phyloP scores from a whole-genome alignment of 345 rosid species.

The Pugionium dolabratum region DNA sequence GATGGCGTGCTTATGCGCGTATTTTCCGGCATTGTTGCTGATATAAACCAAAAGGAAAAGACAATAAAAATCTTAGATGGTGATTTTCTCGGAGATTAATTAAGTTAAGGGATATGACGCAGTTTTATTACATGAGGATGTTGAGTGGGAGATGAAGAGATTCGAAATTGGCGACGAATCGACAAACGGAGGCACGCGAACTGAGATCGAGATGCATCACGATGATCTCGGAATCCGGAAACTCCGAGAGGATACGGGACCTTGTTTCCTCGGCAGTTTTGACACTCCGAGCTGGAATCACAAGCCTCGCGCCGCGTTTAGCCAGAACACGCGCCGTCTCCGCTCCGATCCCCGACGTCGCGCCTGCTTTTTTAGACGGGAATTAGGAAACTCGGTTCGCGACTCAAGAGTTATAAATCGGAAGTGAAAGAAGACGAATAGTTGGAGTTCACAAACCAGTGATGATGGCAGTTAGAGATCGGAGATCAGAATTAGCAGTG shows the following conservation, averaged over 20 bases:
- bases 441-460: slow-evolving; percentile 17
- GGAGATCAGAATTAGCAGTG: slow-evolving; percentile 41
- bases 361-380: slow-evolving; percentile 10
- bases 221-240: slow-evolving; percentile 60
- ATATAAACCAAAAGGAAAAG: too few species aligned
- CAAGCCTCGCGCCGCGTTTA: slow-evolving; percentile 75
- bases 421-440: too few species aligned
- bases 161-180: slow-evolving; percentile 68
- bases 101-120: too few species aligned
- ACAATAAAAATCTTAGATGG: too few species aligned
- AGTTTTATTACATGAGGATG: slow-evolving; percentile 57
- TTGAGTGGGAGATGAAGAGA: slow-evolving; percentile 75
- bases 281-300: slow-evolving; percentile 75
- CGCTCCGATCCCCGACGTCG: slow-evolving; percentile 96
- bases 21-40: slow-evolving; percentile 92
- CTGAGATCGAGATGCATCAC: slow-evolving; percentile 92
- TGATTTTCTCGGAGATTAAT: too few species aligned
- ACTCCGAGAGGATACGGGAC: slow-evolving; percentile 72
- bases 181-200: slow-evolving; percentile 70
- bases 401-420: too few species aligned
- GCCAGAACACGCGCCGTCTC: slow-evolving; percentile 92
- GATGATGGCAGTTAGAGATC: slow-evolving; percentile 37
- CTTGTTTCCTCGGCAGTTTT: slow-evolving; percentile 85
- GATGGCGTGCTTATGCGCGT: slow-evolving; percentile 72
- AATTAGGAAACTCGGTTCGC: too few species aligned